Conservation (phyloP, 768 basidiomycete species). For the Termitomyces sp. region DNA sequence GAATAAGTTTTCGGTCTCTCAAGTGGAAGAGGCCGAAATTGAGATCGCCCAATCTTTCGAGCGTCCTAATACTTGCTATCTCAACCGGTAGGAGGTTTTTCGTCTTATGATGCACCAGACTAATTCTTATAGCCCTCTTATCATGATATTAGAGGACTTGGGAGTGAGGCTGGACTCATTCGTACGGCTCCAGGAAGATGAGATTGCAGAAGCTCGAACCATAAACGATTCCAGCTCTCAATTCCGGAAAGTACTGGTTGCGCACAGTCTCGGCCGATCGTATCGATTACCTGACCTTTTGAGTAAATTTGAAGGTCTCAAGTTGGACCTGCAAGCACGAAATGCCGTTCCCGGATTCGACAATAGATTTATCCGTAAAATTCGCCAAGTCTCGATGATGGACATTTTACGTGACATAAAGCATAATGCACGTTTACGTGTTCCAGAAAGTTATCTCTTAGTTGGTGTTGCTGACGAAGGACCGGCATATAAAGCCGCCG, state of each 20-base stretch:
- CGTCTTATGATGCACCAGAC: not conserved
- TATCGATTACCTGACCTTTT: conserved; percentile 51
- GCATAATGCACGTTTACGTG: conserved; percentile 65
- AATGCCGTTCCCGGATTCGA: conserved; percentile 32
- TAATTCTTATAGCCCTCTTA: conserved; percentile 44
- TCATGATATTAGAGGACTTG: conserved; percentile 77
- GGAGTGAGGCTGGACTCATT: conserved; percentile 57
- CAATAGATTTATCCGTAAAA: conserved; percentile 49
- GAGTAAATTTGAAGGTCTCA: conserved; percentile 38
- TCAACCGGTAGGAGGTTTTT: conserved; percentile 54
- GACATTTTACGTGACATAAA: conserved; percentile 71
- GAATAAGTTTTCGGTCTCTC: conserved; percentile 62
- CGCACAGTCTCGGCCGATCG: conserved; percentile 35
- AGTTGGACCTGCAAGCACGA: conserved; percentile 40
- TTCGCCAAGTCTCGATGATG: conserved; percentile 57
- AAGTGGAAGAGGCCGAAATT: conserved; percentile 47
- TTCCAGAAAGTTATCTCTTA: conserved; percentile 62
- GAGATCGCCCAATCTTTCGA: conserved; percentile 69
- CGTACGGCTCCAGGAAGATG: conserved; percentile 51
- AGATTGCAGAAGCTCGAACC: conserved; percentile 50
- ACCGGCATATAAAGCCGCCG: conserved; percentile 48
- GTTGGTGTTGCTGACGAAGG: conserved; percentile 86
- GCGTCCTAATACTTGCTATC: conserved; percentile 53
- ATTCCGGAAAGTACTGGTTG: conserved; percentile 43
- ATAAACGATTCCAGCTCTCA: conserved; percentile 51